Evolutionary conservation across 2,329 filamentous ascomycete genomes (phyloP).

Genomic region (Cladorrhinum sp.): DNA sequence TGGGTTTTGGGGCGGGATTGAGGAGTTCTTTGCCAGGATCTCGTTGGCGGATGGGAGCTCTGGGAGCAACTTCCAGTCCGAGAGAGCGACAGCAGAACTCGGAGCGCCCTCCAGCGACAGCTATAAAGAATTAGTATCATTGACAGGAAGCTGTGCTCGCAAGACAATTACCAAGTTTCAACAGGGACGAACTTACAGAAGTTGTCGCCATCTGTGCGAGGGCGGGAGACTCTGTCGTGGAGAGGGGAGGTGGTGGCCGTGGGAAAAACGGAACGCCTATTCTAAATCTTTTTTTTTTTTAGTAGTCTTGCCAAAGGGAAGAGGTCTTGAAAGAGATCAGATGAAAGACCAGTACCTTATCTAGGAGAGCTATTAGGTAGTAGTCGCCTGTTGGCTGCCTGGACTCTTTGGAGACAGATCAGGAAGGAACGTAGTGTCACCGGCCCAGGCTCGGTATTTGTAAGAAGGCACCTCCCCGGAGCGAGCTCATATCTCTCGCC

Average conservation of each 20-base stretch:
- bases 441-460: not conserved
- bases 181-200: not conserved
- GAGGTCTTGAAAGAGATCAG: too few relatives aligned
- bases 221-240: not conserved
- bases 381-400: too few relatives aligned
- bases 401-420: too few relatives aligned
- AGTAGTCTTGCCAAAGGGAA: too few relatives aligned
- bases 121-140: not conserved
- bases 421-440: too few relatives aligned
- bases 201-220: not conserved
- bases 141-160: too few relatives aligned
- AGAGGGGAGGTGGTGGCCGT: not conserved
- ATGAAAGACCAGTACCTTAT: too few relatives aligned
- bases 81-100: not conserved
- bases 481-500: too few relatives aligned
- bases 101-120: not conserved
- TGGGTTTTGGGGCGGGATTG: constrained; percentile 49
- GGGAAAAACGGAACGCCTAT: too few relatives aligned
- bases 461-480: not conserved
- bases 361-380: too few relatives aligned
- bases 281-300: too few relatives aligned
- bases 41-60: constrained; percentile 56
- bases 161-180: too few relatives aligned
- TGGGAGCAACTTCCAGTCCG: constrained; percentile 35
- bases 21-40: constrained; percentile 39